Base-by-base conservation (phyloP, 2,329 filamentous ascomycete genomes). In the Amesomyces nigricolor region DNA sequence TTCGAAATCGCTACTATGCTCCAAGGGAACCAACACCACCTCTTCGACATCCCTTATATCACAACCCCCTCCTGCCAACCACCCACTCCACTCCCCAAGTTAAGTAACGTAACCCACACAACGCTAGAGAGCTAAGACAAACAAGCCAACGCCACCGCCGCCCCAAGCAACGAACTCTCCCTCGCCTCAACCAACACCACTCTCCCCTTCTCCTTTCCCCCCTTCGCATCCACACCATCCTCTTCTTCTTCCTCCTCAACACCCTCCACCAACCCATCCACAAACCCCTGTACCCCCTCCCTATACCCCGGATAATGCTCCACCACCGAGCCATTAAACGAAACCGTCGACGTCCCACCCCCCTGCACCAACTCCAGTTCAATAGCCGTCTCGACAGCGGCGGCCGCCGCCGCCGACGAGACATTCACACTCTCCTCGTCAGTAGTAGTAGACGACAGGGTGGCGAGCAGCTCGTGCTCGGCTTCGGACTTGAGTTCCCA, bases 311-410 rank as follows among this genome's bases (percentile, higher is more conserved):
- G 87, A 65, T 91, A 92, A 63, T 86, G 85, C 70, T 91, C 87
- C 50, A 91, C 84, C 48, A 92, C 87, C 29, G 85, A 87, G 44
- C 88, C 88, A 65, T 89, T 91, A 70, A 86, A 91, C 3, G 86
- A 86, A n/a, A 92, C 81, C 2, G 80, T 77, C 3, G 81, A 83
- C 16, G 10, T 56, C 42, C 22, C 22, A 26, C 22, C 22, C 17
- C 30, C 54, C 10, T 73, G 71, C 35, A 62, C 53, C 6, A 66
- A 58, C 26, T 67, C 65, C 7, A 78, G 66, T 43, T 73, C 68
- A 2, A 72, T 72, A 59, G 80, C 78, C 5, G 75, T 74, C 57
- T 80, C 78, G 0, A 77, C 72, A 22, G 75, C 73, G 32, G 63
- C 64, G 4, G 51, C 37, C 9, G 56, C 49, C 2, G 48, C 38